Evolutionary conservation across 2,329 filamentous ascomycete genomes (phyloP), one percentile per base, ranked within the genome.

Genomic region (Arthrobotrys conoides): DNA sequence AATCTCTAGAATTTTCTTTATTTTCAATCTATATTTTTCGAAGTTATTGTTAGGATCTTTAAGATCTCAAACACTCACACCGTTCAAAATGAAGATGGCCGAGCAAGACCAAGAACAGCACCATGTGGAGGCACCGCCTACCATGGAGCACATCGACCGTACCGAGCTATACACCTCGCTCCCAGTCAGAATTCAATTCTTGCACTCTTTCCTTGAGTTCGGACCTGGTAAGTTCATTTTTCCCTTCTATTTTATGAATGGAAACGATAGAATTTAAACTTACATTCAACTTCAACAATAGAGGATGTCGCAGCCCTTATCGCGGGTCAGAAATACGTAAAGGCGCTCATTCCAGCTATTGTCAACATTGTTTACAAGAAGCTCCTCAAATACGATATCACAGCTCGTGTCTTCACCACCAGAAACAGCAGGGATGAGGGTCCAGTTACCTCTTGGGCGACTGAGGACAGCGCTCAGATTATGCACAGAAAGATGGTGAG

Each of bases 351-450:
- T 80, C 93, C 93, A 0, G 91, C 92, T 55, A 88, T 96, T 22
- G 92, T 95, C 82, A 93, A 94, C 84, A 92, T 94, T 77, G 91
- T 95, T 38, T 96, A 95, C 86, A 90, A 90, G 83, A 95, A 95
- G 83, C 88, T 96, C 0, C 86, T 95, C 10, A 89, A 90, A 82
- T 93, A 92, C 84, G 93, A 95, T 83, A 93, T 95, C 83, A 96
- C 93, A 3, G 92, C 93, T 0, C 89, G 91, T 67, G 91, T 92
- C 14, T 93, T 94, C 83, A 88, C 90, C 6, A 89, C 87, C 1
- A 84, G 87, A 57, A 86, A 87, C 69, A 89, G 87, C 8, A 90
- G 89, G 49, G 91, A 90, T 80, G 90, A 93, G 81, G 90, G 90
- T 0, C 89, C 90, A 1, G 87, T 92, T 14, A 71, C 24, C 44